Evolutionary conservation across 176 grass and related monocot species (phyloP), one percentile per base, ranked within the genome.

Genomic region (Musa schizocarpa): DNA sequence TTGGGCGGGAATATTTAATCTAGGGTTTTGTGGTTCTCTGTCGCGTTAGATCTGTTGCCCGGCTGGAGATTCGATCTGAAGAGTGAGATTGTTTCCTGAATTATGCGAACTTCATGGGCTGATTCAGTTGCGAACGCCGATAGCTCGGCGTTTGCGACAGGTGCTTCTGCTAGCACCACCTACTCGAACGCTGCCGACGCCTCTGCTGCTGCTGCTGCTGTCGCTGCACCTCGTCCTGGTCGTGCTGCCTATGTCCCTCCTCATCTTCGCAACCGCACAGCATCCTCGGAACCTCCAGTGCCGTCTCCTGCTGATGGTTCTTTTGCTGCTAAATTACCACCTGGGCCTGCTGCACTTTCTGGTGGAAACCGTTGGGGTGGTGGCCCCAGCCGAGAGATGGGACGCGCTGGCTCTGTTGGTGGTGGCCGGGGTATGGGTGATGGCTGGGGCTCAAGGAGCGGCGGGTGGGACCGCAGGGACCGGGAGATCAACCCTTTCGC

Each of bases 31-130:
- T 66, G 9, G 13, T 77, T 1, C 13, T 23, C 2, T 1, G 22
- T 57, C 21, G 49, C n/a, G 5, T 16, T 71, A 70, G 65, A 81
- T 27, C 48, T 79, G 74, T 68, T 29, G 14, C 43, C 78, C 78
- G 71, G 58, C 53, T 13, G 55, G 80, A 78, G 71, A 59, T 22
- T 66, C 34, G 74, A 75, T 71, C 74, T 66, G 71, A 72, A 81
- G 73, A 71, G 70, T 65, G 78, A 84, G 26, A 11, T 27, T 74
- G 13, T 26, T 43, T 9, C 54, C 71, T 86, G 87, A 96, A 90
- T 96, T 92, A 96, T 96, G 93, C 93, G 93, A 90, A 83, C 81
- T 78, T 96, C 93, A 92, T 96, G 93, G 93, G 93, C 93, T 96
- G 93, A 96, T 76, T 89, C 90, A 86, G 87, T 96, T 85, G 93